Conservation (phyloP, 2,329 filamentous ascomycete genomes). For the Alternaria hordeiaustralica region DNA sequence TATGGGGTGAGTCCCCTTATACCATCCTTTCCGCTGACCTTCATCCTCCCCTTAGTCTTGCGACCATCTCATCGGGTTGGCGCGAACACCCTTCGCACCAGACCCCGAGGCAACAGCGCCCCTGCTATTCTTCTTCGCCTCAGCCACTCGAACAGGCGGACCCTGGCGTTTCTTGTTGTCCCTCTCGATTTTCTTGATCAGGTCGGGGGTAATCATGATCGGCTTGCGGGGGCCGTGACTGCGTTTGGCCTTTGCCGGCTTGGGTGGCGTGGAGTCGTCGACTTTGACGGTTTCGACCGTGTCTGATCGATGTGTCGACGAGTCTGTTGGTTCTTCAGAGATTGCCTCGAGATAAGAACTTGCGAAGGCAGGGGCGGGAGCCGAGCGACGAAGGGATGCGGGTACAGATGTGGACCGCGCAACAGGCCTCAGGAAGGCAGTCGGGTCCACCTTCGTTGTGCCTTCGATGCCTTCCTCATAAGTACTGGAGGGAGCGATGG, state of each 20-base stretch:
- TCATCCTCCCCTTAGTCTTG: neutral
- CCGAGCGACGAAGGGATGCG: neutral
- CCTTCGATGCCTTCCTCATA: neutral
- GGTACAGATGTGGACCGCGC: neutral
- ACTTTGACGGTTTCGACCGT: neutral
- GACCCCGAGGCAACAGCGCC: neutral
- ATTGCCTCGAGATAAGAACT: neutral
- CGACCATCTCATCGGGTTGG: slow-evolving; percentile 9
- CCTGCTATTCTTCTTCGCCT: neutral
- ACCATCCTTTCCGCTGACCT: neutral
- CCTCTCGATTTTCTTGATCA: neutral
- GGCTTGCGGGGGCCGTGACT: neutral
- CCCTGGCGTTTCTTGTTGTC: neutral
- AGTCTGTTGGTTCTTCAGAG: neutral
- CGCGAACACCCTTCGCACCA: neutral
- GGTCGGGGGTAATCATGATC: neutral
- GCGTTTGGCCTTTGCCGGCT: neutral
- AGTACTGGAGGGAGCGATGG: neutral
- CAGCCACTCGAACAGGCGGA: neutral
- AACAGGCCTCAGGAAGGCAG: neutral
- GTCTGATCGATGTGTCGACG: neutral
- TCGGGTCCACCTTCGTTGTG: neutral
- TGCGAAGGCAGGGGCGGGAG: neutral
- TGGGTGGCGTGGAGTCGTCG: neutral
- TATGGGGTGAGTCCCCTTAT: neutral